These are phyloP conservation scores for Plasmodium relictum DNA, from an alignment of 169 alveolate genomes.

Conservation along the genomic window DNA sequence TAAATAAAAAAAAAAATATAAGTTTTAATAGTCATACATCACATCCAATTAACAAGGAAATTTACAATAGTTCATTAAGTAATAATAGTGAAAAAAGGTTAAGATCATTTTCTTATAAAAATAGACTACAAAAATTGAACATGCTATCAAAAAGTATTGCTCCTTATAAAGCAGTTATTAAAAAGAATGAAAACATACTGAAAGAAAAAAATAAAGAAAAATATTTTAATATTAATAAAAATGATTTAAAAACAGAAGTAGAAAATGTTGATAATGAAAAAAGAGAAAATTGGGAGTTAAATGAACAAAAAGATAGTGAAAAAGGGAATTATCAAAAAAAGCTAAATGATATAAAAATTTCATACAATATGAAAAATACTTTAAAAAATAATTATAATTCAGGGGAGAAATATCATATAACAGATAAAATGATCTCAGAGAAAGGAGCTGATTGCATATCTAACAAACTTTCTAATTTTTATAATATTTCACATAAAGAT, in stretches of 20 bases:
- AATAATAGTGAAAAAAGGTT: neutral
- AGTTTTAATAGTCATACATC: neutral
- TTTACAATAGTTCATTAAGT: neutral
- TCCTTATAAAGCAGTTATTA: neutral
- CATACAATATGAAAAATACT: neutral
- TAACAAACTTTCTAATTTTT: neutral
- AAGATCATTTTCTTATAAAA: slow-evolving; percentile 48
- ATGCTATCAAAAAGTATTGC: slow-evolving; percentile 34
- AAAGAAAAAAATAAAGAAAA: neutral
- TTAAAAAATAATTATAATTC: neutral
- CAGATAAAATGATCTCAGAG: neutral
- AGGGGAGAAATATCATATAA: neutral
- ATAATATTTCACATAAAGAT: neutral
- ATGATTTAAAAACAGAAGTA: neutral
- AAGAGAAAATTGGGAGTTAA: neutral
- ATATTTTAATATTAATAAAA: neutral
- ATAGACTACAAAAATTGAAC: slow-evolving; percentile 21
- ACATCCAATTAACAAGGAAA: neutral
- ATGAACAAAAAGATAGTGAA: neutral
- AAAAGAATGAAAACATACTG: neutral
- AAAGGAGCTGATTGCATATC: neutral
- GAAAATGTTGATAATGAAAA: neutral
- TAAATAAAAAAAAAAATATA: too few species aligned
- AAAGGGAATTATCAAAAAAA: neutral
- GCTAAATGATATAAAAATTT: neutral